Conservation (phyloP, 192 early-diverging fungal genomes). For the Pecoramyces ruminantium region DNA sequence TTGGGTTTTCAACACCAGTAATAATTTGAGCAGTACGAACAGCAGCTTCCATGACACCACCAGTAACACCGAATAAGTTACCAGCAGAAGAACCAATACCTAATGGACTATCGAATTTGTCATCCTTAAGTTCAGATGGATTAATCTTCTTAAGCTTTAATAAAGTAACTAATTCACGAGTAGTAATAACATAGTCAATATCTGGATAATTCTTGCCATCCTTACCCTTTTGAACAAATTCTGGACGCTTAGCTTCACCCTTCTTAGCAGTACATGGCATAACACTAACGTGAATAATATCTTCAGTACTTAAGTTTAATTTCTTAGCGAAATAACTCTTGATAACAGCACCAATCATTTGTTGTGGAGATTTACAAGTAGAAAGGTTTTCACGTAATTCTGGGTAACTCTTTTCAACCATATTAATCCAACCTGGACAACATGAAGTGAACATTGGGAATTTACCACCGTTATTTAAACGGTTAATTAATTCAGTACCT, state of each 20-base stretch:
- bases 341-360: neutral
- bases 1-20: neutral
- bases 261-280: constrained; percentile 5
- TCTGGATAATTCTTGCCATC: neutral
- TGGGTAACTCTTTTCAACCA: neutral
- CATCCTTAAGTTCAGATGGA: neutral
- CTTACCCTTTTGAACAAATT: neutral
- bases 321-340: neutral
- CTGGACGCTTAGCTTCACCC: neutral
- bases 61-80: constrained; percentile 1
- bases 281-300: neutral
- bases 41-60: constrained; percentile 4
- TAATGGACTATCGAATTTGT: neutral
- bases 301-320: neutral
- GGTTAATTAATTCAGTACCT: neutral
- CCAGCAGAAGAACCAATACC: neutral
- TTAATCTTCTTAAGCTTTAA: neutral
- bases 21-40: neutral
- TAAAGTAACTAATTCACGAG: neutral
- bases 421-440: neutral
- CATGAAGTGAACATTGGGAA: constrained; percentile 1
- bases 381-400: neutral
- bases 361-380: neutral
- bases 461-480: neutral
- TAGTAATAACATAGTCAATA: neutral